Evolutionary conservation across 106 monocot species (phyloP).

Genomic region (Phalaenopsis aphrodite): DNA sequence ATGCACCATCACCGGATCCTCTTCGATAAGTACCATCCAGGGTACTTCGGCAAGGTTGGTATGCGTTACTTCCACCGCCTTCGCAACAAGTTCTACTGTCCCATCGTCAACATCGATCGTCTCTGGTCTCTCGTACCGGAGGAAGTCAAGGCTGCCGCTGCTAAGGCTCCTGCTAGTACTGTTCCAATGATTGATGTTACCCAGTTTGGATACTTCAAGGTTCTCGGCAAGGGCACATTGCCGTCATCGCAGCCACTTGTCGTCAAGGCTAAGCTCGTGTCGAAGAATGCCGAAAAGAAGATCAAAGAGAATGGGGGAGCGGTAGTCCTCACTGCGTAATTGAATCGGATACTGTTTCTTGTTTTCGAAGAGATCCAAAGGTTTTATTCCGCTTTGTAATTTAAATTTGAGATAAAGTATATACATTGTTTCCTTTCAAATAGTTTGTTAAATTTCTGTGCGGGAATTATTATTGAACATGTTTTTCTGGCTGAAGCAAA

Average conservation of each 20-base stretch:
- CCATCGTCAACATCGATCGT: slow-evolving; percentile 35
- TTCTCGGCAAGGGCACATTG: slow-evolving; percentile 52
- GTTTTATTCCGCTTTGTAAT: neutral
- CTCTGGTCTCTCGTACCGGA: slow-evolving; percentile 47
- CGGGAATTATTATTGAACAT: neutral
- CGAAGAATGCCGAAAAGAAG: slow-evolving; percentile 67
- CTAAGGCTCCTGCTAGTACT: neutral
- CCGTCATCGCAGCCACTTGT: slow-evolving; percentile 36
- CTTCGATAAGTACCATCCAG: slow-evolving; percentile 40
- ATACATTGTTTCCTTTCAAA: neutral
- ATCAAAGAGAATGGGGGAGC: slow-evolving; percentile 55
- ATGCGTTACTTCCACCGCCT: slow-evolving; percentile 45
- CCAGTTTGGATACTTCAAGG: slow-evolving; percentile 43
- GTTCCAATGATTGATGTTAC: slow-evolving; percentile 36
- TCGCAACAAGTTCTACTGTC: slow-evolving; percentile 40
- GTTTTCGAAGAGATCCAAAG: neutral
- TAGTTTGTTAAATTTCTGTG: neutral
- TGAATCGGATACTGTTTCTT: neutral
- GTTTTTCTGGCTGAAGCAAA: neutral
- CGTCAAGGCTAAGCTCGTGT: slow-evolving; percentile 63
- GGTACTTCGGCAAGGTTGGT: slow-evolving; percentile 37
- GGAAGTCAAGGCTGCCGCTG: slow-evolving; percentile 23
- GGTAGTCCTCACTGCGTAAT: slow-evolving; percentile 54
- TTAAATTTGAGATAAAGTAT: neutral
- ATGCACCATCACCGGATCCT: slow-evolving; percentile 41